Base-by-base conservation (phyloP, 2,329 filamentous ascomycete genomes). In the Aspergillus felis region DNA sequence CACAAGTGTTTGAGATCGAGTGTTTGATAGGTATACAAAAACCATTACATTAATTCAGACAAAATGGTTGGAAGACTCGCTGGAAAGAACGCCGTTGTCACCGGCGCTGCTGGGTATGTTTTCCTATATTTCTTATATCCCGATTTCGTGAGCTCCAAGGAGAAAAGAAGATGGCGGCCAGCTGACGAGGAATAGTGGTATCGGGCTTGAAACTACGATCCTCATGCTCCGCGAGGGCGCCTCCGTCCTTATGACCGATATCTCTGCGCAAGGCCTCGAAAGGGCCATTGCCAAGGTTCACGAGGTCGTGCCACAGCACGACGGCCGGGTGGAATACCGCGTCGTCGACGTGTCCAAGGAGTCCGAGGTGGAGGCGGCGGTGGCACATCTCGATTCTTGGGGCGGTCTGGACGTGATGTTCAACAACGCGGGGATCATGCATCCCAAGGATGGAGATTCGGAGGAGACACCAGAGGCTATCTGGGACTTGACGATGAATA, bases 401-500 rank as follows among this genome's bases (percentile, higher is more conserved):
- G 92, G 92, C 69, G 92, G 92, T 46, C 77, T 93, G 3, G 92
- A 97, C 73, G 81, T 96, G 71, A 90, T 96, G 68, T 97, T 96
- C 86, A 97, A 97, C 85, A 97, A 97, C 74, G 92, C 92, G 25
- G 92, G 92, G 56, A 97, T 97, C 76, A 97, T 97, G 92, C 92
- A 96, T 78, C 87, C 86, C 51, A 81, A 88, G 57, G 89, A 92
- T 74, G 87, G 84, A 70, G 87, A 91, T 74, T 91, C 92, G 50
- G 80, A 95, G 72, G 84, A 88, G 73, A 96, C 92, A 1, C 87
- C 90, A 51, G 91, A 96, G 79, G 86, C 85, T 67, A 92, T 97
- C 79, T 97, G 92, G 92, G 91, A 97, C 69, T 79, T 96, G 64
- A 97, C 92, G 4, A 91, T 95, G 61, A 87, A 86, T 73, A 95